Percentiles rank a stretch among this genome's conserved stretches.
Evolutionary conservation across 305 asterid genomes (phyloP).

Genomic region (Rubia occidens): DNA sequence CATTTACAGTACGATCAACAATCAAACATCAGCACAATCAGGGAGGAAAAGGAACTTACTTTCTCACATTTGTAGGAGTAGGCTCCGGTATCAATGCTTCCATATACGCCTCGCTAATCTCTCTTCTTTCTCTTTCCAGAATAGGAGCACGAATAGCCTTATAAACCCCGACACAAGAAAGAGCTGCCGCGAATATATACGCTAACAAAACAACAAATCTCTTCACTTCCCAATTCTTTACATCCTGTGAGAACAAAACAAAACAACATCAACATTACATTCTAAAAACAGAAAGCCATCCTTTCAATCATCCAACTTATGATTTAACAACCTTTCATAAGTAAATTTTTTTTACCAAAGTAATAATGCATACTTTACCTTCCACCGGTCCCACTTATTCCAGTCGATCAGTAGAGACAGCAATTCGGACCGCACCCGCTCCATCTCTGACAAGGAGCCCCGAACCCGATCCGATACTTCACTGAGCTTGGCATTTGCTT

Average conservation of each 20-base stretch:
- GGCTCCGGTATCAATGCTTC: conserved; percentile 96
- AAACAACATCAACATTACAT: conserved; percentile 1
- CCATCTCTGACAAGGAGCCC: conserved; percentile 33
- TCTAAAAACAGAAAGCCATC: neutral
- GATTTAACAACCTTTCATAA: neutral
- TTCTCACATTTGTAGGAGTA: conserved; percentile 66
- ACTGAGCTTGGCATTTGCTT: conserved; percentile 27
- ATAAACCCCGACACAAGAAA: conserved; percentile 55
- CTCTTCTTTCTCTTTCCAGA: conserved; percentile 57
- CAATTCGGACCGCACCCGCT: conserved; percentile 41
- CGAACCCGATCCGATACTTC: conserved; percentile 34
- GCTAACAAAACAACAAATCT: conserved; percentile 61
- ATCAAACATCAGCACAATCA: neutral
- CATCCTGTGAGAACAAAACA: conserved; percentile 45
- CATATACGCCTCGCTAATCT: conserved; percentile 85
- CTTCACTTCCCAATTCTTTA: conserved; percentile 72
- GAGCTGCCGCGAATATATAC: conserved; percentile 39
- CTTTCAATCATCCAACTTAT: conserved; percentile 5
- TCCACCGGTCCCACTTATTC: conserved; percentile 86
- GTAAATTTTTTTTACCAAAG: neutral
- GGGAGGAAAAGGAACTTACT: conserved; percentile 34
- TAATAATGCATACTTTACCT: conserved; percentile 32
- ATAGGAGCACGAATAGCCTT: conserved; percentile 67
- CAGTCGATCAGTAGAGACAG: conserved; percentile 60
- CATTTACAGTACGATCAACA: neutral